Percentiles rank a stretch among this genome's conserved stretches.
phyloP scores from a whole-genome alignment of 768 basidiomycete genomes.

The Dentipellis sp. region DNA sequence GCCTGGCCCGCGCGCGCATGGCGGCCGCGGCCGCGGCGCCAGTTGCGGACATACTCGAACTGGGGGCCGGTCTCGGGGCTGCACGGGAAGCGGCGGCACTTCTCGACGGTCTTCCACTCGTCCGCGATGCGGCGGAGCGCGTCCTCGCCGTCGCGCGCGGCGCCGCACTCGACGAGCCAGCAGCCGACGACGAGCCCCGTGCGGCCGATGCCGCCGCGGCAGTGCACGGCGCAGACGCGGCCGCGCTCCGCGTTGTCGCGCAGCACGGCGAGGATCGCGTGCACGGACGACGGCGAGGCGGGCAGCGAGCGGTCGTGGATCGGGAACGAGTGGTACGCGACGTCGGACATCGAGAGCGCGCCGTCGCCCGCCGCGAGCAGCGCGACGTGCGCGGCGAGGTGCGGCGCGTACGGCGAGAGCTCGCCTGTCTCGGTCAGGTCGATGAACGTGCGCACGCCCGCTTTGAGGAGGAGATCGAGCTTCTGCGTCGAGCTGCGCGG shows the following conservation, averaged over 20 bases:
- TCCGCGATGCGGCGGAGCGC: constrained; percentile 55
- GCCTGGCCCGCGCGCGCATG: background rate
- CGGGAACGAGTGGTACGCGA: constrained; percentile 75
- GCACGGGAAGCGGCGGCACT: constrained; percentile 65
- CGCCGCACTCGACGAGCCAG: constrained; percentile 64
- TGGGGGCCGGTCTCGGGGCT: constrained; percentile 77
- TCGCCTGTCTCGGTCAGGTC: constrained; percentile 81
- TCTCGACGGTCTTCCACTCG: constrained; percentile 71
- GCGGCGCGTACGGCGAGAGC: constrained; percentile 53
- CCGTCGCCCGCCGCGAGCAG: constrained; percentile 26
- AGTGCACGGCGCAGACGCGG: constrained; percentile 66
- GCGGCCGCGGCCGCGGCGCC: background rate
- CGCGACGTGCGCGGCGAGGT: constrained; percentile 43
- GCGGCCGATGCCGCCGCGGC: constrained; percentile 70
- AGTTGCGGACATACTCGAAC: constrained; percentile 64
- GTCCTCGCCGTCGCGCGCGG: constrained; percentile 52
- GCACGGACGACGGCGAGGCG: constrained; percentile 47
- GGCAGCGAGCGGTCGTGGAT: constrained; percentile 68
- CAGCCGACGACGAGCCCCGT: constrained; percentile 59
- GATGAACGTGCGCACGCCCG: constrained; percentile 74
- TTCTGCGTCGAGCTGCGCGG: constrained; percentile 35
- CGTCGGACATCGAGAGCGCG: constrained; percentile 36
- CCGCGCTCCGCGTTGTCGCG: constrained; percentile 50
- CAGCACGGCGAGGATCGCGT: constrained; percentile 47
- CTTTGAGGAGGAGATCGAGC: constrained; percentile 59